These are phyloP conservation scores for Kuraishia borneana DNA, from an alignment of 805 yeast species.

Conservation along the genomic window DNA sequence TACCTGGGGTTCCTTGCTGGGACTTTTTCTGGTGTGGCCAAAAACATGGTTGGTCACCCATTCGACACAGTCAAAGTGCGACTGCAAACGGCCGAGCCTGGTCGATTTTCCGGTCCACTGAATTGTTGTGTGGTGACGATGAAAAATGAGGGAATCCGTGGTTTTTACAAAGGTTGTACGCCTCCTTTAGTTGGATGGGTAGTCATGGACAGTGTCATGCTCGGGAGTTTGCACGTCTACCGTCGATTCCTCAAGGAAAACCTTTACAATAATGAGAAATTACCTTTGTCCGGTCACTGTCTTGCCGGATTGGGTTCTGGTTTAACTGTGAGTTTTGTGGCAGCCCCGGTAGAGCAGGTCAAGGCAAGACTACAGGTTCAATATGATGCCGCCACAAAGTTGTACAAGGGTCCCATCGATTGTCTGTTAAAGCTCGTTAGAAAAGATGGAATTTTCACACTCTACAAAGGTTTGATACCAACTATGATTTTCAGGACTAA, in stretches of 20 bases:
- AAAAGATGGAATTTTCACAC: constrained; percentile 57
- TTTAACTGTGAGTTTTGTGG: constrained; percentile 88
- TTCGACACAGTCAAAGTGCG: constrained; percentile 86
- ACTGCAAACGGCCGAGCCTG: constrained; percentile 62
- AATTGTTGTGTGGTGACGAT: constrained; percentile 72
- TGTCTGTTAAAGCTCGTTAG: constrained; percentile 50
- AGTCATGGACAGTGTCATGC: constrained; percentile 83
- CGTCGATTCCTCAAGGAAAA: constrained; percentile 54
- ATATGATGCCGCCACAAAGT: constrained; percentile 60
- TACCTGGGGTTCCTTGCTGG: constrained; percentile 83
- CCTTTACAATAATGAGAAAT: constrained; percentile 46
- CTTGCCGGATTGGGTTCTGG: constrained; percentile 80
- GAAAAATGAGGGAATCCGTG: constrained; percentile 63
- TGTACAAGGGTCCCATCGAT: constrained; percentile 72
- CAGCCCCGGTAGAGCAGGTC: constrained; percentile 86
- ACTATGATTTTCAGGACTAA: constrained; percentile 83
- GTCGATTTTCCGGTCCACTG: constrained; percentile 67
- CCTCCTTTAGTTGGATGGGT: constrained; percentile 95
- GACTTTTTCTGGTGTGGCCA: constrained; percentile 75
- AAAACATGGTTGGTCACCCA: constrained; percentile 88
- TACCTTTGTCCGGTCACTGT: constrained; percentile 68
- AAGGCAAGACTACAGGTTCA: constrained; percentile 87
- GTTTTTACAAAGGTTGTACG: constrained; percentile 82
- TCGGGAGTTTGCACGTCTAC: constrained; percentile 77
- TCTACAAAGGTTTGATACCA: constrained; percentile 73